Evolutionary conservation across 2,329 filamentous ascomycete species (phyloP), one percentile per base, ranked within the genome.

Genomic region (Pezizomycotina sp.): DNA sequence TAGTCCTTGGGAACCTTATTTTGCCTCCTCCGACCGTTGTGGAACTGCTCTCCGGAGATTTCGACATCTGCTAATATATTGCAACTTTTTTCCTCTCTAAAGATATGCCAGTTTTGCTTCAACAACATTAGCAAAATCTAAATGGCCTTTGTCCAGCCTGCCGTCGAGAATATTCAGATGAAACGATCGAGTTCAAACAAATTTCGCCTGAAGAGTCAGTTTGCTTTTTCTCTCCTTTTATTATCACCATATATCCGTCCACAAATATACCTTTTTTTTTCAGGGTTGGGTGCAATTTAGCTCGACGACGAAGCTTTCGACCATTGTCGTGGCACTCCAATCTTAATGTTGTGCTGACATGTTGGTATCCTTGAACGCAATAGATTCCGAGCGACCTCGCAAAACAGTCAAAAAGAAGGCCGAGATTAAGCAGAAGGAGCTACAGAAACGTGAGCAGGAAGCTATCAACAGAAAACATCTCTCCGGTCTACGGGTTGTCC

Each of bases 41-140:
- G n/a, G 23, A 14, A n/a, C 16, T 13, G 13, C 2, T n/a, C n/a
- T n/a, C n/a, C n/a, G n/a, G n/a, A n/a, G n/a, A n/a, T n/a, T n/a
- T n/a, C n/a, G n/a, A n/a, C n/a, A n/a, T n/a, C n/a, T n/a, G n/a
- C n/a, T 34, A 9, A 31, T 28, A 10, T 27, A 27, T 19, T 13
- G 21, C 12, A 19, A 5, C 12, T 8, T 18, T 23, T 6, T 27
- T 6, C 3, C n/a, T 26, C 2, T 18, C 27, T 25, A 23, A 53
- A 93, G 84, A 86, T 98, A 57, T 98, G 89, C 60, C 91, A 98
- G 65, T 98, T 98, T 61, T 98, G 89, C 62, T 98, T 86, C 65
- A 93, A 98, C 62, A 98, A 95, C 58, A 91, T 98, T 58, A 92
- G 91, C 62, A 92, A 79, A 52, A 93, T 52, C 83, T 92, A 69